phyloP scores from a whole-genome alignment of 176 grass and related monocot genomes.

The Lolium rigidum region DNA sequence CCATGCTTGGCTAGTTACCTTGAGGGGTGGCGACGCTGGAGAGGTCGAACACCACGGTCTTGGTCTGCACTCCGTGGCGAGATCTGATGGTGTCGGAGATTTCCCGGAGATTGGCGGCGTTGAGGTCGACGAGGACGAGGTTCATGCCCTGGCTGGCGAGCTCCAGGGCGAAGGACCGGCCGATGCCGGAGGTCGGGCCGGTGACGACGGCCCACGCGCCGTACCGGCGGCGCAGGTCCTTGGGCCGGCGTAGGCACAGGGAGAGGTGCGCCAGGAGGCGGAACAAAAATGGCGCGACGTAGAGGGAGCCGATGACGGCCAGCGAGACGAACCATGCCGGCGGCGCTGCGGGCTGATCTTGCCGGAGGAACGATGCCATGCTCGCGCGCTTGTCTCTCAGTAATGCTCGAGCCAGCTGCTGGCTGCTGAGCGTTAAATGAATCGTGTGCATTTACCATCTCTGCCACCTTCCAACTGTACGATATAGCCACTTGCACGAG shows the following conservation, averaged over 20 bases:
- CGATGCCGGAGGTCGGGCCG: conserved; percentile 55
- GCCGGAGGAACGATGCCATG: too few species aligned
- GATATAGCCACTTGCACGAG: too few species aligned
- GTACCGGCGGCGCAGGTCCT: conserved; percentile 31
- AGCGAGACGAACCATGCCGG: background rate
- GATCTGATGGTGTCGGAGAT: conserved; percentile 11
- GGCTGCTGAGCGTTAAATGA: too few species aligned
- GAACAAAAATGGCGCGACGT: background rate
- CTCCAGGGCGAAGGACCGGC: conserved; percentile 39
- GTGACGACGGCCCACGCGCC: conserved; percentile 54
- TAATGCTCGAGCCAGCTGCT: too few species aligned
- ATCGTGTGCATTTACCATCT: too few species aligned
- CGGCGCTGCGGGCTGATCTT: too few species aligned
- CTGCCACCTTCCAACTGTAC: too few species aligned
- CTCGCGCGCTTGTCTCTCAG: too few species aligned
- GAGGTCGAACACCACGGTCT: background rate
- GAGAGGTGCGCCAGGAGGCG: background rate
- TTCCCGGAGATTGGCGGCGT: conserved; percentile 38
- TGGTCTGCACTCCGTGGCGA: background rate
- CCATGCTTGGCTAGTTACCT: too few species aligned
- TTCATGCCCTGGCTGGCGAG: conserved; percentile 46
- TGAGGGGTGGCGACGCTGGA: background rate
- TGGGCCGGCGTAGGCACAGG: background rate
- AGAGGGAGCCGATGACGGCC: background rate
- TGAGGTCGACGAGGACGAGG: conserved; percentile 52